phyloP scores from a whole-genome alignment of 2,329 filamentous ascomycete species.

The Fusarium sp. region DNA sequence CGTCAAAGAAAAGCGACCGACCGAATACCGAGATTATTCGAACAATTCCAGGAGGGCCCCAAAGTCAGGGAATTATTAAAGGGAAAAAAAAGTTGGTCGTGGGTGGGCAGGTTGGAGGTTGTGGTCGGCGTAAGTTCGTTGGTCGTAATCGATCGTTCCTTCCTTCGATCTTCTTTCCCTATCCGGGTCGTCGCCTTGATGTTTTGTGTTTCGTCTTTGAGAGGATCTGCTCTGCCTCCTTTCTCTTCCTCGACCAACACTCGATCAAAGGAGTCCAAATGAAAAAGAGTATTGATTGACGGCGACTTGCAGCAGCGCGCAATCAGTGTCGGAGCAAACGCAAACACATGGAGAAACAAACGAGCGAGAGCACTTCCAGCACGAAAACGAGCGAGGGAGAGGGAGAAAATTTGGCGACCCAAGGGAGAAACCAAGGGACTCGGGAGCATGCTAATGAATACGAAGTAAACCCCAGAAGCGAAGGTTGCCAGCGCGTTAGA shows the following conservation, averaged over 20 bases:
- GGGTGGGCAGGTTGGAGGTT: constrained; percentile 2
- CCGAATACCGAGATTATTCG: constrained; percentile 23
- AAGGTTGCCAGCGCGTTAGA: constrained; percentile 26
- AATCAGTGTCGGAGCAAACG: constrained; percentile 3
- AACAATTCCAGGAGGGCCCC: constrained; percentile 12
- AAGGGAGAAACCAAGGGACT: constrained; percentile 33
- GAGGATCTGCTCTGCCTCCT: constrained; percentile 17
- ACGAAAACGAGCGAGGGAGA: constrained; percentile 19
- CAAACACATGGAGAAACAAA: background rate
- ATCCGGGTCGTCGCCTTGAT: constrained; percentile 6
- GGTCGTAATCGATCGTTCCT: constrained; percentile 11
- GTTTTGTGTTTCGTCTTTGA: constrained; percentile 22
- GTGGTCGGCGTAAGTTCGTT: constrained; percentile 11
- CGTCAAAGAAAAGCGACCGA: constrained; percentile 17
- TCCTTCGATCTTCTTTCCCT: constrained; percentile 14
- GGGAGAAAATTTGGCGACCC: constrained; percentile 7
- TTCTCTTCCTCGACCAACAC: constrained; percentile 20
- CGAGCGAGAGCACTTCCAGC: background rate
- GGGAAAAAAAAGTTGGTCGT: background rate
- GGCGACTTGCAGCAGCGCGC: constrained; percentile 7
- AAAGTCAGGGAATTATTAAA: constrained; percentile 26
- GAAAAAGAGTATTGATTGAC: constrained; percentile 5
- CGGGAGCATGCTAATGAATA: constrained; percentile 28
- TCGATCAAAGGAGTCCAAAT: constrained; percentile 10
- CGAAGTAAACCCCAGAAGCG: constrained; percentile 39